Conservation (phyloP, 306 rosid genomes). For the Begonia peltatifolia region DNA sequence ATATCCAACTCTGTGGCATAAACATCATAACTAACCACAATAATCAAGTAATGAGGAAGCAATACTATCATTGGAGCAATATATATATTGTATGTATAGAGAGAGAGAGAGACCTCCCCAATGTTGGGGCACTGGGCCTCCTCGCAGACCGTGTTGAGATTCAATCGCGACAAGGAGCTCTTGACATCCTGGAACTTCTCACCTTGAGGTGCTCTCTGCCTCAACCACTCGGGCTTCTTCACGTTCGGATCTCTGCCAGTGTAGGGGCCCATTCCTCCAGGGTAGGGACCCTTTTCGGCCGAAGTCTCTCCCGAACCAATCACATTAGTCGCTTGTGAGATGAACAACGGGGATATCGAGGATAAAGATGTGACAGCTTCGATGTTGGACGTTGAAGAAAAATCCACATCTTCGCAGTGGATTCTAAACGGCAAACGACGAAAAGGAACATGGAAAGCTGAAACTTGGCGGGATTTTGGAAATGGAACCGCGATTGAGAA, state of each 20-base stretch:
- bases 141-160: slow-evolving; percentile 82
- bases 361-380: slow-evolving; percentile 3
- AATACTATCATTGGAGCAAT: not conserved
- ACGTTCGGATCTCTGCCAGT: slow-evolving; percentile 71
- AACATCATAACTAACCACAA: too few species aligned
- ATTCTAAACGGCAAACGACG: slow-evolving; percentile 8
- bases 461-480: slow-evolving; percentile 11
- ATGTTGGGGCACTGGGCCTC: slow-evolving; percentile 98
- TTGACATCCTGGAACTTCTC: slow-evolving; percentile 43
- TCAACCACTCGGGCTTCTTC: slow-evolving; percentile 76
- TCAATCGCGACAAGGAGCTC: slow-evolving; percentile 50
- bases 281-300: slow-evolving; percentile 18
- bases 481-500: slow-evolving; percentile 11
- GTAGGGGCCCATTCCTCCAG: slow-evolving; percentile 49
- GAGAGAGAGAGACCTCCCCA: slow-evolving; percentile 38
- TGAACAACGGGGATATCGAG: not conserved
- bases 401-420: slow-evolving; percentile 32
- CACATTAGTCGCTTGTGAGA: slow-evolving; percentile 9
- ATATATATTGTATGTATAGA: not conserved
- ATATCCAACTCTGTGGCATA: too few species aligned
- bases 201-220: slow-evolving; percentile 82
- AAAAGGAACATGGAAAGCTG: not conserved
- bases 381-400: slow-evolving; percentile 12
- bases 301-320: not conserved
- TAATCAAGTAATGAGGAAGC: too few species aligned